Evolutionary conservation across 169 alveolate genomes (phyloP), one percentile per base, ranked within the genome.

Genomic region (Besnoitia besnoiti): DNA sequence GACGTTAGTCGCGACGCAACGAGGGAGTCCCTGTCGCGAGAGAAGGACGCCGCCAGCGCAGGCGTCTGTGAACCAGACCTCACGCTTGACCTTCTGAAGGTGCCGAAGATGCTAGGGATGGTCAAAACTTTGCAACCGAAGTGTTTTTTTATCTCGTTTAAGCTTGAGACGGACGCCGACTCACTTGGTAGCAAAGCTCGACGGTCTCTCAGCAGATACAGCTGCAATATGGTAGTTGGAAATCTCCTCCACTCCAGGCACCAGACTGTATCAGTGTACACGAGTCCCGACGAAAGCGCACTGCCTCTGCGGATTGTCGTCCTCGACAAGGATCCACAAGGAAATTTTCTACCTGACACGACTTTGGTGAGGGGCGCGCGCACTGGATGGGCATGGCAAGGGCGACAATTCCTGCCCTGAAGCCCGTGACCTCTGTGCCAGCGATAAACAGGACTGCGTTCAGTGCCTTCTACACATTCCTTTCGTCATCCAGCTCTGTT

Each of bases 101-200:
- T 84, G 49, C 93, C 93, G 19, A 90, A 90, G 93, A 62, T 90
- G 85, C 55, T 90, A 51, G 80, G 76, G 35, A 62, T 90, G 76
- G 93, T 62, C 50, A 44, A 87, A 4, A 16, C 33, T 5, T 40
- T 90, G 49, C 75, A 76, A 5, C 93, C 93, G 27, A 27, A n/a
- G 27, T 90, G 93, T 27, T 79, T 55, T 55, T 39, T 90, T 0
- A 85, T 80, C 19, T 87, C 90, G 16, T 90, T 90, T 85, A 90
- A 90, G 85, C 82, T 90, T 35, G 93, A 90, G 55, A 90, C 93
- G 73, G 84, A 90, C 10, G 79, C 61, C 7, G 76, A n/a, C 14
- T 40, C 24, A 35, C 85, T 90, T 50, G 82, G 55, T 42, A 42
- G 44, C 59, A 55, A 76, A 4, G 93, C 90, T 8, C 19, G 39